phyloP scores from a whole-genome alignment of 1,284 basidiomycete species.

The Cystobasidium pallidum region DNA sequence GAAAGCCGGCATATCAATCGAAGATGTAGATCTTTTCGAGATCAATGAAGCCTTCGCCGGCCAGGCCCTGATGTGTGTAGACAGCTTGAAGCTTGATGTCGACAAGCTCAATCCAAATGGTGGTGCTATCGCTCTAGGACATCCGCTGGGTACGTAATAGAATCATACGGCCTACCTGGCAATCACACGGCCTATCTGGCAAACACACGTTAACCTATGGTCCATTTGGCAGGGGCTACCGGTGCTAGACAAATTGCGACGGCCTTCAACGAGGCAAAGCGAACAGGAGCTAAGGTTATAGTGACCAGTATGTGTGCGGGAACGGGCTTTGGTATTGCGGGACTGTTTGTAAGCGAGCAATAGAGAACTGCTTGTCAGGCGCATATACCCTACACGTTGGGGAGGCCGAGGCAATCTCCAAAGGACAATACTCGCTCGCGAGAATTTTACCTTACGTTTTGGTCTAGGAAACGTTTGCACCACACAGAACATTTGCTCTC shows the following conservation, averaged over 20 bases:
- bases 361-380: conserved; percentile 32
- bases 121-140: conserved; percentile 61
- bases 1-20: conserved; percentile 68
- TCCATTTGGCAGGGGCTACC: conserved; percentile 62
- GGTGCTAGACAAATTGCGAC: conserved; percentile 83
- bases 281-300: conserved; percentile 69
- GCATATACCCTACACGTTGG: neutral
- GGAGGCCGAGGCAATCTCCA: neutral
- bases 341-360: conserved; percentile 56
- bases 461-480: too few species aligned
- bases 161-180: conserved; percentile 44
- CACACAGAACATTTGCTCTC: too few species aligned
- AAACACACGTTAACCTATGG: conserved; percentile 58
- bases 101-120: conserved; percentile 60
- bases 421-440: too few species aligned
- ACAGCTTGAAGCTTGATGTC: conserved; percentile 57
- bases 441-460: too few species aligned
- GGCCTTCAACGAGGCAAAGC: conserved; percentile 74
- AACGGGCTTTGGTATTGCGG: conserved; percentile 62
- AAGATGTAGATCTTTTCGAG: conserved; percentile 89
- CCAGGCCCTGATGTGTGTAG: conserved; percentile 64
- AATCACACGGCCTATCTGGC: conserved; percentile 55
- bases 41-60: conserved; percentile 59
- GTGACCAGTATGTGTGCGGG: conserved; percentile 67
- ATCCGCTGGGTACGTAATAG: conserved; percentile 66